Evolutionary conservation across 306 rosid genomes (phyloP).

Genomic region (Cyamopsis tetragonoloba): DNA sequence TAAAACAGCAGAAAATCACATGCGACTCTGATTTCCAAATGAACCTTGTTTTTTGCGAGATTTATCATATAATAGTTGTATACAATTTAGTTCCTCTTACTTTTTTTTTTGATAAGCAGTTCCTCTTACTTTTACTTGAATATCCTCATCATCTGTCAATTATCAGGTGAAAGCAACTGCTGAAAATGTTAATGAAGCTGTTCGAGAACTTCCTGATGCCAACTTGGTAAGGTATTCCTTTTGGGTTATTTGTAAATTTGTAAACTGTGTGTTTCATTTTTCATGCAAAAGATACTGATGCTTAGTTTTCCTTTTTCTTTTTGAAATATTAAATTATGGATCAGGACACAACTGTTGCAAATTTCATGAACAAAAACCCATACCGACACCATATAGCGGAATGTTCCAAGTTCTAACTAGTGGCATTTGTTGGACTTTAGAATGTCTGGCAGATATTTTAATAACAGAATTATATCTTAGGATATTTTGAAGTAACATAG

Average conservation of each 20-base stretch:
- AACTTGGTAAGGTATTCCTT: constrained; percentile 86
- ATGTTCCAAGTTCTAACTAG: too few relatives aligned
- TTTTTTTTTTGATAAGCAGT: neutral
- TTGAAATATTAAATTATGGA: neutral
- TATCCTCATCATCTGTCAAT: constrained; percentile 2
- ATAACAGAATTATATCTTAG: neutral
- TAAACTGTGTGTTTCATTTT: neutral
- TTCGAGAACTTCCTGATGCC: constrained; percentile 98
- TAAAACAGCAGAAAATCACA: neutral
- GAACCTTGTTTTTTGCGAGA: neutral
- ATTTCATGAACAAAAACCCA: neutral
- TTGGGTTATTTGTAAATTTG: constrained; percentile 32
- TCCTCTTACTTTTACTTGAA: neutral
- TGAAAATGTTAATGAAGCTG: constrained; percentile 82
- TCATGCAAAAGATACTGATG: neutral
- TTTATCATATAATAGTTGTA: neutral
- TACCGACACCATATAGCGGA: neutral
- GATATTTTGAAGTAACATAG: too few relatives aligned
- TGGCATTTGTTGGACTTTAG: neutral
- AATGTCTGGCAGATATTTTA: neutral
- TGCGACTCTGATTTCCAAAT: neutral
- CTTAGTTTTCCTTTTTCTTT: neutral
- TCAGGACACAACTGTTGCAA: neutral
- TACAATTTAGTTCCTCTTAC: neutral
- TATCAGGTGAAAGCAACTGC: constrained; percentile 88